These are phyloP conservation scores for Clavaria fumosa DNA, from an alignment of 768 basidiomycete species.

Conservation along the genomic window DNA sequence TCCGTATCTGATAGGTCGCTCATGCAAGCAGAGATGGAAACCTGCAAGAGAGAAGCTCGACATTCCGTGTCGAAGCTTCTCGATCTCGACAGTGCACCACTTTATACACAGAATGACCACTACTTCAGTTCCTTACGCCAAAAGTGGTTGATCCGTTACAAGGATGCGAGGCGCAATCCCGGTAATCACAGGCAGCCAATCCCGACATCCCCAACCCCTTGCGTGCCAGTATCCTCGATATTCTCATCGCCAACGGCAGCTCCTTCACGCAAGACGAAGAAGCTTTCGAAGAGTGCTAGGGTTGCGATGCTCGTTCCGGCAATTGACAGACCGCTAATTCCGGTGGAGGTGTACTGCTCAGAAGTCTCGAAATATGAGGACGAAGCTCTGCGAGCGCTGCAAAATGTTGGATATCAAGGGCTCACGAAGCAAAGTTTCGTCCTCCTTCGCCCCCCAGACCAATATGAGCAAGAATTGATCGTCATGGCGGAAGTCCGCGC, in stretches of 20 bases:
- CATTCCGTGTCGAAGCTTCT: neutral
- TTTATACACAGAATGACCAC: neutral
- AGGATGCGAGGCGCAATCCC: neutral
- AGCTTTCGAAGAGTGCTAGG: neutral
- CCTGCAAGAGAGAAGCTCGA: neutral
- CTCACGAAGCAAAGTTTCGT: neutral
- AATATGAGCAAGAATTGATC: constrained; percentile 23
- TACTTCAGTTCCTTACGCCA: neutral
- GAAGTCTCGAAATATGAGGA: too few relatives aligned
- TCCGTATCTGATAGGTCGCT: neutral
- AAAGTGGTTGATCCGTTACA: neutral
- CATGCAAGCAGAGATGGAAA: neutral
- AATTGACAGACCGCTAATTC: too few relatives aligned
- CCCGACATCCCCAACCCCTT: too few relatives aligned
- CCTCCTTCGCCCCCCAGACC: constrained; percentile 9
- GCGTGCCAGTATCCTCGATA: too few relatives aligned
- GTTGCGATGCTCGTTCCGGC: neutral
- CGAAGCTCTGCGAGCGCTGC: neutral
- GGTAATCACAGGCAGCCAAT: neutral
- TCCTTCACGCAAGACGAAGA: too few relatives aligned
- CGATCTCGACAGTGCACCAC: neutral
- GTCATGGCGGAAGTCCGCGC: constrained; percentile 44
- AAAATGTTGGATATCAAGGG: neutral
- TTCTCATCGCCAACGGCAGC: too few relatives aligned
- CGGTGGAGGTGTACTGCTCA: too few relatives aligned